Evolutionary conservation across 148 eudicot genomes (phyloP).

Genomic region (Nyssa sinensis): DNA sequence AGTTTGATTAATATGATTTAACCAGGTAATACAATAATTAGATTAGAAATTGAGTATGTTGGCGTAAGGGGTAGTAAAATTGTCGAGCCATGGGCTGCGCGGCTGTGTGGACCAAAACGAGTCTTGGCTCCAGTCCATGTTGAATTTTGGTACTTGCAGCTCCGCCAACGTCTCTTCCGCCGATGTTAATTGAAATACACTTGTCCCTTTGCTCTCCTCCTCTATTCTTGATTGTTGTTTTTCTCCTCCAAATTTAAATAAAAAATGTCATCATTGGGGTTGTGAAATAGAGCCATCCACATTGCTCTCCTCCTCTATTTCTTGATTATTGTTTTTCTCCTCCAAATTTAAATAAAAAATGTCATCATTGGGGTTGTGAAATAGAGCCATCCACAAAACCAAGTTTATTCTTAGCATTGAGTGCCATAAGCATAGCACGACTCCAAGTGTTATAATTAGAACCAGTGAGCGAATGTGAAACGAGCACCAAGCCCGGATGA

Average conservation of each 20-base stretch:
- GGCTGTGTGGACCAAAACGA: slow-evolving; percentile 36
- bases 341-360: not conserved
- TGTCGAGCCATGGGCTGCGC: slow-evolving; percentile 81
- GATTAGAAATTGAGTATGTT: slow-evolving; percentile 24
- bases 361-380: too few relatives aligned
- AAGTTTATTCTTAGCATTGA: too few relatives aligned
- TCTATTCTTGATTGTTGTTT: slow-evolving; percentile 6
- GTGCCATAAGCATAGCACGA: too few relatives aligned
- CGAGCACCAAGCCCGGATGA: too few relatives aligned
- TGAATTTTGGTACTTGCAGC: slow-evolving; percentile 57
- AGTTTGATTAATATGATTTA: too few relatives aligned
- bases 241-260: not conserved
- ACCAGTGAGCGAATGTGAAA: too few relatives aligned
- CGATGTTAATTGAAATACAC: slow-evolving; percentile 36
- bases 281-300: too few relatives aligned
- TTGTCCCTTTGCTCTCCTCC: not conserved
- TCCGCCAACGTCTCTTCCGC: slow-evolving; percentile 39
- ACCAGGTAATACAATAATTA: too few relatives aligned
- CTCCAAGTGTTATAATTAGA: too few relatives aligned
- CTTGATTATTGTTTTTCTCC: not conserved
- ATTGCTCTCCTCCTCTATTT: slow-evolving; percentile 13
- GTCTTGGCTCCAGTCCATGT: slow-evolving; percentile 65
- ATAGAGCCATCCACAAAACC: too few relatives aligned
- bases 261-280: slow-evolving; percentile 20
- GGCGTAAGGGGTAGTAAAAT: slow-evolving; percentile 27